Percentiles rank a stretch among this genome's conserved stretches.
Evolutionary conservation across 148 eudicot species (phyloP).

Genomic region (Camellia japonica): DNA sequence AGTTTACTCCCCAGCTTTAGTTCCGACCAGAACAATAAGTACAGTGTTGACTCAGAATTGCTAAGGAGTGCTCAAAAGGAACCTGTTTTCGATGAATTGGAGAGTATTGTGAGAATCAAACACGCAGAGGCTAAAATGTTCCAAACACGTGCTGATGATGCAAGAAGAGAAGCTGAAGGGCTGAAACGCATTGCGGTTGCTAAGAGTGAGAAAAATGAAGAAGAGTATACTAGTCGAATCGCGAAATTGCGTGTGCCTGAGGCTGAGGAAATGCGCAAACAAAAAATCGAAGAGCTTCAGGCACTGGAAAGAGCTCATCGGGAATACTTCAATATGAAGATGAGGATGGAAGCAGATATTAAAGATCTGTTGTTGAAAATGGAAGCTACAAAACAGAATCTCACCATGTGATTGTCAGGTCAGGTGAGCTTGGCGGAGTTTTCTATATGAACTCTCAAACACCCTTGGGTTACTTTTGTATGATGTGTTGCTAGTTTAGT

Average conservation of each 20-base stretch:
- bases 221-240: conserved; percentile 58
- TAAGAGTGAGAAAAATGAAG: conserved; percentile 71
- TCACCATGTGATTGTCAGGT: conserved; percentile 40
- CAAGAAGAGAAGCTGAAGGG: conserved; percentile 85
- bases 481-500: conserved; percentile 7
- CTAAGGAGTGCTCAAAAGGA: conserved; percentile 32
- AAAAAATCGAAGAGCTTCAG: conserved; percentile 69
- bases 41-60: conserved; percentile 34
- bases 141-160: conserved; percentile 84
- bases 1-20: conserved; percentile 36
- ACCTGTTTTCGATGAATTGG: conserved; percentile 65
- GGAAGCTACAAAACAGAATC: conserved; percentile 72
- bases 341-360: conserved; percentile 84
- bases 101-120: conserved; percentile 75
- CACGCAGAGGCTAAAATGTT: conserved; percentile 89
- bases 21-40: conserved; percentile 30
- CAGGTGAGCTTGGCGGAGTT: background rate
- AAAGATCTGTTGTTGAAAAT: conserved; percentile 82
- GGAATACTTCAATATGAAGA: conserved; percentile 81
- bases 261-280: conserved; percentile 69
- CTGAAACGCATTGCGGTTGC: conserved; percentile 60
- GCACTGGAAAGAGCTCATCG: conserved; percentile 65
- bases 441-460: background rate
- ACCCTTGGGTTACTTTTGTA: background rate
- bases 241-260: conserved; percentile 56